Conservation (phyloP, 345 rosid genomes). For the Mercurialis annua region DNA sequence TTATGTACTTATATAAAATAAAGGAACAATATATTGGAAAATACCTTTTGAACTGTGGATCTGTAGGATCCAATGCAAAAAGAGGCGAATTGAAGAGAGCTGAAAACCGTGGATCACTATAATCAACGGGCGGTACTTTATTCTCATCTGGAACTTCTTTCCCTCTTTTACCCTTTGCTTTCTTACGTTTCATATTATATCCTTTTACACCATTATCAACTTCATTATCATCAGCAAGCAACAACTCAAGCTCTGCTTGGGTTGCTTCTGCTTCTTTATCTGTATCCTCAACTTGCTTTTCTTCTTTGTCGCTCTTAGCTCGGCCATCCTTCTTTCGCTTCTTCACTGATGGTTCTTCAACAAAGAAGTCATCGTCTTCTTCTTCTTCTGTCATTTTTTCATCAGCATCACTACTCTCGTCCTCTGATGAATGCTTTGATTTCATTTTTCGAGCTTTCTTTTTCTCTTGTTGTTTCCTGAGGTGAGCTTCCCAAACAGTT, state of each 20-base stretch:
- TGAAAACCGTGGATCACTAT: constrained; percentile 71
- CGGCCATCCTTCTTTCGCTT: constrained; percentile 34
- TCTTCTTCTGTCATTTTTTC: constrained; percentile 33
- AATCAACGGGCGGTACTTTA: constrained; percentile 57
- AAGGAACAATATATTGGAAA: not conserved
- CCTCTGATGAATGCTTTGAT: constrained; percentile 48
- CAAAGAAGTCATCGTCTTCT: constrained; percentile 64
- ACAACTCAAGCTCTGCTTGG: constrained; percentile 78
- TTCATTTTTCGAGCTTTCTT: constrained; percentile 60
- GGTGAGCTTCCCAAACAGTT: constrained; percentile 69
- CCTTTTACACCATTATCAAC: constrained; percentile 59
- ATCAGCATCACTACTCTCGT: constrained; percentile 17
- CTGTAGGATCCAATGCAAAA: constrained; percentile 88
- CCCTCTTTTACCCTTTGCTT: constrained; percentile 52
- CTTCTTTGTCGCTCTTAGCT: constrained; percentile 26
- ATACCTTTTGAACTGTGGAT: constrained; percentile 94
- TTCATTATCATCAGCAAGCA: constrained; percentile 74
- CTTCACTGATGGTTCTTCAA: constrained; percentile 51
- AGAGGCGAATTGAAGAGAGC: constrained; percentile 49
- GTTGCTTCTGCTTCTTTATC: constrained; percentile 51
- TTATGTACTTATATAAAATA: not conserved
- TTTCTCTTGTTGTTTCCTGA: constrained; percentile 63
- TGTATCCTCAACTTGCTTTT: constrained; percentile 28
- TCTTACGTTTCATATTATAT: constrained; percentile 66
- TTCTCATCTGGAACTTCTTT: constrained; percentile 48